Evolutionary conservation across 257 asterid species (phyloP).

Genomic region (Solanum verrucosum): DNA sequence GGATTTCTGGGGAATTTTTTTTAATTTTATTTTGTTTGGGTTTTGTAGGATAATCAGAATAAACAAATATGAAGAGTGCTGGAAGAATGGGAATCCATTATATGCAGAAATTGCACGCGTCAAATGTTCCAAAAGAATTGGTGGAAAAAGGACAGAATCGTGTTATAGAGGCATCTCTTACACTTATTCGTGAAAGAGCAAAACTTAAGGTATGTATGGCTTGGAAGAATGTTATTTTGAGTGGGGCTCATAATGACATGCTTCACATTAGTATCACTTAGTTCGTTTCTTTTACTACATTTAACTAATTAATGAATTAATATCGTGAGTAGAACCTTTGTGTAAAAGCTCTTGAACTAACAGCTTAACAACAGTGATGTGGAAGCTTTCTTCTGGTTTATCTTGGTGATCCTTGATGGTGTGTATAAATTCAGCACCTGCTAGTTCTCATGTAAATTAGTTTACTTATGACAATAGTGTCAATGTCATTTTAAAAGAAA

Average conservation of each 20-base stretch:
- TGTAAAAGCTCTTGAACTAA: not conserved
- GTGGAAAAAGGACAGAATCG: conserved; percentile 94
- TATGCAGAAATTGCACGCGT: conserved; percentile 67
- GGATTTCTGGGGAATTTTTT: not conserved
- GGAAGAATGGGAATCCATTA: conserved; percentile 78
- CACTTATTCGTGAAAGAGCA: conserved; percentile 96
- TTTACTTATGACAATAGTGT: not conserved
- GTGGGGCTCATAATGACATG: not conserved
- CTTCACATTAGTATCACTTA: not conserved
- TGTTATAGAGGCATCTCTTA: conserved; percentile 90
- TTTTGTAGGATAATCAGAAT: conserved; percentile 1
- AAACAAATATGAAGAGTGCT: conserved; percentile 41
- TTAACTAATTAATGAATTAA: not conserved
- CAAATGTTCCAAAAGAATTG: conserved; percentile 71
- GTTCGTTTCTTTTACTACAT: not conserved
- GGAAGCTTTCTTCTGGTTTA: not conserved
- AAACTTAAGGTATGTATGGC: conserved; percentile 67
- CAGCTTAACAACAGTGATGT: not conserved
- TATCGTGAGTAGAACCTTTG: not conserved
- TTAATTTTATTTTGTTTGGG: not conserved
- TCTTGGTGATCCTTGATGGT: not conserved
- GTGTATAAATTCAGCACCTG: not conserved
- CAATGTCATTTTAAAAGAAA: not conserved
- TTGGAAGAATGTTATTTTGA: not conserved
- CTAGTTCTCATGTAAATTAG: not conserved